Conservation (phyloP, 257 asterid species). For the Solanum etuberosum region DNA sequence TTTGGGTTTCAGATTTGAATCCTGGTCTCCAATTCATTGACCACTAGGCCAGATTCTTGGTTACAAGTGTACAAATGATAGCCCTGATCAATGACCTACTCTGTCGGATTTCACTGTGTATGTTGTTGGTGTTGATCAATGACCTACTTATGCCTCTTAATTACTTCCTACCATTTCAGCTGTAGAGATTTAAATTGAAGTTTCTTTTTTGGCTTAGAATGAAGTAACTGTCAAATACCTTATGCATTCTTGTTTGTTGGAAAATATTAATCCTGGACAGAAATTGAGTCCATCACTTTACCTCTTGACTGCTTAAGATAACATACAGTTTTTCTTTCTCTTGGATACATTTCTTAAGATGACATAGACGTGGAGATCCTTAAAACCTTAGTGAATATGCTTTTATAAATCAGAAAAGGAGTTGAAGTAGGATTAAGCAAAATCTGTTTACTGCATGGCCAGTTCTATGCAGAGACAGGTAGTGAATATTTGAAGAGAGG, state of each 20-base stretch:
- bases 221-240: background rate
- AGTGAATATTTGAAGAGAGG: background rate
- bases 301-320: background rate
- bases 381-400: background rate
- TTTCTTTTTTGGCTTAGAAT: background rate
- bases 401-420: background rate
- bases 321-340: background rate
- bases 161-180: background rate
- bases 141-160: background rate
- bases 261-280: background rate
- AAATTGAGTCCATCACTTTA: background rate
- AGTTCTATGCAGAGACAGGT: background rate
- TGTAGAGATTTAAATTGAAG: background rate
- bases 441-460: background rate
- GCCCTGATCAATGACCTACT: background rate
- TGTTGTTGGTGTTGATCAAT: background rate
- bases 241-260: background rate
- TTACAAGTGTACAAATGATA: background rate
- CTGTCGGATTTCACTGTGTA: background rate
- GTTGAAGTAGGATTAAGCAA: background rate
- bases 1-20: background rate
- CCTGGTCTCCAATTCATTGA: background rate
- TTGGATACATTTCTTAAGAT: background rate
- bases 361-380: background rate
- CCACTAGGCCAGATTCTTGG: background rate